phyloP scores from a whole-genome alignment of 2,329 filamentous ascomycete species.

The Lizonia empirigonia region DNA sequence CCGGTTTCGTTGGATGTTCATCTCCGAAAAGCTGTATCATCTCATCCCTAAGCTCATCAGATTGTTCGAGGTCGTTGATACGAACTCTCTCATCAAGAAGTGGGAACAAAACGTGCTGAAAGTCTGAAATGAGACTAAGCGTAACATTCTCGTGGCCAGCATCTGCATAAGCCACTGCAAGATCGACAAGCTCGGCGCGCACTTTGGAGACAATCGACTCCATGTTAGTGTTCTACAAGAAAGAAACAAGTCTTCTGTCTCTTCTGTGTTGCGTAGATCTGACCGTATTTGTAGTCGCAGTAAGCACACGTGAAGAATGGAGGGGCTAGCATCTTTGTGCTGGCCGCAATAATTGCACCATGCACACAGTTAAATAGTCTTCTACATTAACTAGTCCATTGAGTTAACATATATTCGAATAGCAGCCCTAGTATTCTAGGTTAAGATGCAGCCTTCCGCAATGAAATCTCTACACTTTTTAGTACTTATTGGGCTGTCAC shows the following conservation, averaged over 20 bases:
- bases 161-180: not conserved
- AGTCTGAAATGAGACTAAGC: not conserved
- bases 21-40: not conserved
- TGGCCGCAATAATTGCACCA: not conserved
- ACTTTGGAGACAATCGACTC: conserved; percentile 2
- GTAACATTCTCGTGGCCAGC: not conserved
- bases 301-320: not conserved
- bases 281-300: not conserved
- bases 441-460: not conserved
- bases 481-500: conserved; percentile 6
- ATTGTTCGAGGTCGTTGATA: not conserved
- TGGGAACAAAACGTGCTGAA: not conserved
- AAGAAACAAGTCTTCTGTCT: not conserved
- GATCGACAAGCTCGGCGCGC: not conserved
- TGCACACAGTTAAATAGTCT: conserved; percentile 7
- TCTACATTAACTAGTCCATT: conserved; percentile 9
- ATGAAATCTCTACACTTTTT: conserved; percentile 9
- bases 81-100: not conserved
- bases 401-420: conserved; percentile 10
- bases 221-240: conserved; percentile 3
- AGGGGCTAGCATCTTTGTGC: not conserved
- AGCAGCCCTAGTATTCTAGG: not conserved
- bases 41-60: not conserved
- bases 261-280: not conserved
- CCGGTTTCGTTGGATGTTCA: not conserved